Evolutionary conservation across 805 yeast species (phyloP).

Genomic region (Clavispora fructus): DNA sequence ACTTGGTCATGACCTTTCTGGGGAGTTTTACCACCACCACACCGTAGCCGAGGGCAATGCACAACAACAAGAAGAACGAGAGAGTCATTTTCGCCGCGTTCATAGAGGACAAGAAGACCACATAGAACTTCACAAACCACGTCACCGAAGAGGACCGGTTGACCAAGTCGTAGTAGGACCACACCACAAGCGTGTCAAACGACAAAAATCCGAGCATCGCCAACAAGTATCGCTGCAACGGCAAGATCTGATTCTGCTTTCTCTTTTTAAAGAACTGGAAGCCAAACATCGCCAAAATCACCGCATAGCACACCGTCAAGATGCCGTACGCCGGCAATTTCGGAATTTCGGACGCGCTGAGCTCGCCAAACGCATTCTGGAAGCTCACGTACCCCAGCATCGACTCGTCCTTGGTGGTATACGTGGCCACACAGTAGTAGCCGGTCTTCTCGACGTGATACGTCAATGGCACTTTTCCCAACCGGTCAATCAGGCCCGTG

Average conservation of each 20-base stretch:
- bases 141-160: slow-evolving; percentile 55
- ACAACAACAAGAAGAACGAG: slow-evolving; percentile 79
- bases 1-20: slow-evolving; percentile 61
- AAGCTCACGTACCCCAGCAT: slow-evolving; percentile 72
- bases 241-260: slow-evolving; percentile 66
- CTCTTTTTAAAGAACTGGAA: slow-evolving; percentile 83
- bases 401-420: slow-evolving; percentile 24
- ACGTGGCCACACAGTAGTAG: slow-evolving; percentile 84
- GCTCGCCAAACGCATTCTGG: slow-evolving; percentile 87
- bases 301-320: slow-evolving; percentile 76
- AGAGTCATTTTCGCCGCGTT: slow-evolving; percentile 80
- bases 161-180: slow-evolving; percentile 86
- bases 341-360: slow-evolving; percentile 88
- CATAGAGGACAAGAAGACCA: slow-evolving; percentile 71
- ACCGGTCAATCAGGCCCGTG: slow-evolving; percentile 48
- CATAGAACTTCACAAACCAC: slow-evolving; percentile 56
- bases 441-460: slow-evolving; percentile 76
- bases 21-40: slow-evolving; percentile 85
- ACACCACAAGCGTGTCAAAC: slow-evolving; percentile 75
- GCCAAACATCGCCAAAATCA: slow-evolving; percentile 74
- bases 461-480: slow-evolving; percentile 56
- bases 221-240: slow-evolving; percentile 85
- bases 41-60: slow-evolving; percentile 90
- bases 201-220: slow-evolving; percentile 81
- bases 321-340: slow-evolving; percentile 86